Base-by-base conservation (phyloP, 2,329 filamentous ascomycete genomes). In the Setomelanomma holmii region DNA sequence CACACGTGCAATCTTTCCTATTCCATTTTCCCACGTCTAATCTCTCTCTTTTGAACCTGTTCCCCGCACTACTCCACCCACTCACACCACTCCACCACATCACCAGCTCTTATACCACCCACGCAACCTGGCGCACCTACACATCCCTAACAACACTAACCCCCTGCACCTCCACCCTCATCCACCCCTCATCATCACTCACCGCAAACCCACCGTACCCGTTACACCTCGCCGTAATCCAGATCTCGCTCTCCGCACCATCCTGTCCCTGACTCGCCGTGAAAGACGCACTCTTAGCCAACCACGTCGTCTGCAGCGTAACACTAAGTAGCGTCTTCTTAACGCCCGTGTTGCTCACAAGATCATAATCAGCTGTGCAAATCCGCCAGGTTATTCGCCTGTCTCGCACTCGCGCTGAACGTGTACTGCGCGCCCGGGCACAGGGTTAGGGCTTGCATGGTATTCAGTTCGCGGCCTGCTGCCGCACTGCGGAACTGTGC, bases 391-490 rank as follows among this genome's bases (percentile, higher is more conserved):
- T 46, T 24, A 21, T 63, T 60, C 0, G 21, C 49, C 40, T 70
- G 66, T 2, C 55, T 45, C 10, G 57, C 61, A 12, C 40, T 51
- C 4, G 41, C 51, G 4, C 22, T 40, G 20, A 71, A 43, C 6
- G 30, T 16, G 56, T 73, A 70, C 33, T 58, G 46, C 24, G 49
- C 55, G 14, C 63, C 63, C 2, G 69, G 68, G 45, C 64, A 68
- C 2, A 72, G 60, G 0, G 64, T 67, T 8, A 74, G 8, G 8
- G 66, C 59, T 42, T 73, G 66, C 1, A 48, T 60, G 24, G 71
- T 51, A 8, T 43, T 55, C 24, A 69, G 40, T 7, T 46, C 49
- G 5, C 54, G 50, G 22, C 60, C 66, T 0, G 67, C 45, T 11
- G 56, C 57, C 19, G 65, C 60, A 38, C 58, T 61, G 35, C 61